Evolutionary conservation across 805 yeast genomes (phyloP), one percentile per base, ranked within the genome.

Genomic region (Yarrowia sp.): DNA sequence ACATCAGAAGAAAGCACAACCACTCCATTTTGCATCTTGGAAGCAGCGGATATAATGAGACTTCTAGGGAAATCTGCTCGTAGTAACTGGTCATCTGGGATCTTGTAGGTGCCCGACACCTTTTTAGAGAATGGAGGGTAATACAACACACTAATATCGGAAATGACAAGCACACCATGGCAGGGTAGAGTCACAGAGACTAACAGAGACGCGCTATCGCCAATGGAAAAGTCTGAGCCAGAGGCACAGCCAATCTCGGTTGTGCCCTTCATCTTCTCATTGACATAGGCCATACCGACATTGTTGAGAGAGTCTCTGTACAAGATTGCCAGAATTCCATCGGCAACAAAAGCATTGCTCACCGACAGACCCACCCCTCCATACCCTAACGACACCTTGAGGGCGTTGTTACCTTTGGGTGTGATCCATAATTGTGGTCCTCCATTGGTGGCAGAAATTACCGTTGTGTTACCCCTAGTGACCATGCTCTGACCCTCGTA

Each of bases 351-450:
- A 38, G 51, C 63, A 19, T 19, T 58, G n/a, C 63, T 41, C 6
- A 58, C 51, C 10, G 49, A 26, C 3, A 58, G 28, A n/a, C 63
- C 63, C 14, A 41, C 63, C 6, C 63, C 63, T n/a, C 51, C 51
- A 21, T 58, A 58, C 10, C 63, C 63, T 26, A 58, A 17, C n/a
- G 63, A 58, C 17, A 58, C 63, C 33, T 58, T 41, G 22, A 32
- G 14, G 5, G 44, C 62, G 33, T 6, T 33, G 21, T 7, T 30
- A 1, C 51, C 32, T 5, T 30, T 40, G 10, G 36, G 49, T 2
- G 49, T 32, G 16, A 41, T 30, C 63, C 63, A 58, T 12, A 19
- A 11, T 14, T 58, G 63, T 1, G 49, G 63, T 11, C 51, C 51
- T 6, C 51, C 63, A 17, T 41, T 58, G 9, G 63, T 32, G 6